These are phyloP conservation scores for Starmerella stellata DNA, from an alignment of 805 yeast genomes.

Conservation along the genomic window DNA sequence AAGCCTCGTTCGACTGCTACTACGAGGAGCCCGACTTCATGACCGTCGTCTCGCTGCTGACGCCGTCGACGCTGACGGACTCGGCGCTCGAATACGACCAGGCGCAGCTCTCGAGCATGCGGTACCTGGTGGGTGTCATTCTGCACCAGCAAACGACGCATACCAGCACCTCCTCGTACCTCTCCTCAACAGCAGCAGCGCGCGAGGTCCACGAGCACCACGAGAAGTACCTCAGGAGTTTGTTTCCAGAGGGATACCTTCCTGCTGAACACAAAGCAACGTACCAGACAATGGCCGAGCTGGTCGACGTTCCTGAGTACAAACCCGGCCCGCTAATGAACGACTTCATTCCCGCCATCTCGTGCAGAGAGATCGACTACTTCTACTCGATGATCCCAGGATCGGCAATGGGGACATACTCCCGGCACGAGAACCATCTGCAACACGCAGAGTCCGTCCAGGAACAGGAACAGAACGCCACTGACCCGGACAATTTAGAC, in stretches of 20 bases:
- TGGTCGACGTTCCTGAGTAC: background rate
- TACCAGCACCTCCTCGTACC: background rate
- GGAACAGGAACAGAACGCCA: constrained; percentile 11
- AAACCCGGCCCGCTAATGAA: constrained; percentile 3
- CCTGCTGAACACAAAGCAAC: background rate
- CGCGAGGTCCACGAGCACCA: background rate
- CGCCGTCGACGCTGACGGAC: constrained; percentile 2
- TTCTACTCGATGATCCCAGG: constrained; percentile 15
- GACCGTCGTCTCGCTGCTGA: constrained; percentile 12
- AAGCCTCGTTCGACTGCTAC: constrained; percentile 14
- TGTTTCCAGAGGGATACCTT: background rate
- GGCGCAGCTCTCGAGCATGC: constrained; percentile 14
- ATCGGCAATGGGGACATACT: background rate
- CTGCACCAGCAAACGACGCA: background rate
- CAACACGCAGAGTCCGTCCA: constrained; percentile 7
- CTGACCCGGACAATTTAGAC: constrained; percentile 14
- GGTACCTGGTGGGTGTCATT: constrained; percentile 11
- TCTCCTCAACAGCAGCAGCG: background rate
- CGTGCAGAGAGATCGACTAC: constrained; percentile 13
- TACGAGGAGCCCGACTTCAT: constrained; percentile 13
- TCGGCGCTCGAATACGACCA: constrained; percentile 8
- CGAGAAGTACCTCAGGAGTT: background rate
- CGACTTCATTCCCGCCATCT: constrained; percentile 15
- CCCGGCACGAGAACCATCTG: constrained; percentile 9
- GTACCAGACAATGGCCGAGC: background rate